Evolutionary conservation across 768 basidiomycete species (phyloP).

Genomic region (Amanita jacksonii): DNA sequence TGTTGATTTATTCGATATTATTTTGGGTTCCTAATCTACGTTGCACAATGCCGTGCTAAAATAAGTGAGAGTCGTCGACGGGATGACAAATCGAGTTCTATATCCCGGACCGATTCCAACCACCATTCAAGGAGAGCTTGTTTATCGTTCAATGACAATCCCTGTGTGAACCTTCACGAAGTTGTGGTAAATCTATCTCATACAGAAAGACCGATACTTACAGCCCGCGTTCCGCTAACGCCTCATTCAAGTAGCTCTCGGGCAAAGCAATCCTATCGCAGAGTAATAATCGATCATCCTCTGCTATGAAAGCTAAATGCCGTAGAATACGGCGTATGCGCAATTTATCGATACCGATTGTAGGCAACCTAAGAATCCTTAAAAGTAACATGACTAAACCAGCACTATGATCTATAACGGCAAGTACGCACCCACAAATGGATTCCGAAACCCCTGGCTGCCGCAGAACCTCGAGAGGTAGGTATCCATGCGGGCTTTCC

Average conservation of each 20-base stretch:
- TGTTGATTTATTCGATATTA: slow-evolving; percentile 1
- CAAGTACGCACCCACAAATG: slow-evolving; percentile 46
- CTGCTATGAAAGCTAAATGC: slow-evolving; percentile 36
- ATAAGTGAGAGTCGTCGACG: slow-evolving; percentile 45
- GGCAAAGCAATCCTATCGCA: slow-evolving; percentile 41
- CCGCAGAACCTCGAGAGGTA: slow-evolving; percentile 23
- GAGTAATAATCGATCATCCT: slow-evolving; percentile 57
- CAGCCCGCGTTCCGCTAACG: slow-evolving; percentile 73
- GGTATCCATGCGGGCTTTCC: slow-evolving; percentile 23
- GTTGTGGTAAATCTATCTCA: not conserved
- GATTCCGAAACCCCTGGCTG: slow-evolving; percentile 27
- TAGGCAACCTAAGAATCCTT: slow-evolving; percentile 34
- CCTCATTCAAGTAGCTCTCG: slow-evolving; percentile 47
- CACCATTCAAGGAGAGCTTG: slow-evolving; percentile 52
- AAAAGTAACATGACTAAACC: not conserved
- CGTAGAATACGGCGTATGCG: slow-evolving; percentile 33
- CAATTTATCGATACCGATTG: slow-evolving; percentile 31
- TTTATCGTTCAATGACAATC: slow-evolving; percentile 31
- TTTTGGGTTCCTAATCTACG: too few species aligned
- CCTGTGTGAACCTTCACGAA: slow-evolving; percentile 26
- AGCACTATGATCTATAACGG: not conserved
- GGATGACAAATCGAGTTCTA: slow-evolving; percentile 27
- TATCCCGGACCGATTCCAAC: slow-evolving; percentile 39
- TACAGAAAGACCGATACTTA: slow-evolving; percentile 26
- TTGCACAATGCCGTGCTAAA: slow-evolving; percentile 20